A percentile compares a stretch with the other conserved stretches of the same genome.
phyloP scores from a whole-genome alignment of 2,329 filamentous ascomycete genomes.

The Drechslerella coelobrocha region DNA sequence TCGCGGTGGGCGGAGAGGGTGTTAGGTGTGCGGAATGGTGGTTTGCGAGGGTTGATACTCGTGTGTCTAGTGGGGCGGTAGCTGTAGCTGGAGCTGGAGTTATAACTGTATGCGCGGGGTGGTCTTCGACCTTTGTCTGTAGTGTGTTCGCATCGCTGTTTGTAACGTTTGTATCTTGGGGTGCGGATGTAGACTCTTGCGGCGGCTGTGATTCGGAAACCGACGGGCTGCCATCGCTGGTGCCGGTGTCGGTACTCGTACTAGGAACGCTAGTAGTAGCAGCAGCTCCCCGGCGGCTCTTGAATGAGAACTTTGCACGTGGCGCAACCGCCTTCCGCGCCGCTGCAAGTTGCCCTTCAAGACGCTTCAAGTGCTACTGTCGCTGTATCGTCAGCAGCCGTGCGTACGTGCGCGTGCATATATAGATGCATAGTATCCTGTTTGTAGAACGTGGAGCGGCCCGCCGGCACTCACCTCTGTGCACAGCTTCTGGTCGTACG shows the following conservation, averaged over 20 bases:
- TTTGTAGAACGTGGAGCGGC: not conserved
- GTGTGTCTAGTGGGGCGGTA: slow-evolving; percentile 20
- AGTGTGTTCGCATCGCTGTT: too few relatives aligned
- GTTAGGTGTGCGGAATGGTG: slow-evolving; percentile 5
- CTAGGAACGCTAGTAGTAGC: too few relatives aligned
- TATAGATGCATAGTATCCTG: too few relatives aligned
- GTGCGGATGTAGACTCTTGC: too few relatives aligned
- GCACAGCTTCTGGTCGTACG: slow-evolving; percentile 89
- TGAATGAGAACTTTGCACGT: slow-evolving; percentile 37
- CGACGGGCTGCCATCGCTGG: not conserved
- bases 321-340: slow-evolving; percentile 19
- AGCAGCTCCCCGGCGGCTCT: not conserved
- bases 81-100: not conserved
- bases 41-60: slow-evolving; percentile 6
- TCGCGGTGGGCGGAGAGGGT: slow-evolving; percentile 2
- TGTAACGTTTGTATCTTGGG: too few relatives aligned
- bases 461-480: slow-evolving; percentile 67
- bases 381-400: slow-evolving; percentile 3
- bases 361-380: slow-evolving; percentile 40
- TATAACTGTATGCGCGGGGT: not conserved
- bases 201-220: not conserved
- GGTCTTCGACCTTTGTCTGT: too few relatives aligned
- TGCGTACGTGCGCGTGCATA: too few relatives aligned
- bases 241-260: too few relatives aligned
- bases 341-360: slow-evolving; percentile 3